Conservation (phyloP, 2,329 filamentous ascomycete genomes). For the Exophiala aquamarina region DNA sequence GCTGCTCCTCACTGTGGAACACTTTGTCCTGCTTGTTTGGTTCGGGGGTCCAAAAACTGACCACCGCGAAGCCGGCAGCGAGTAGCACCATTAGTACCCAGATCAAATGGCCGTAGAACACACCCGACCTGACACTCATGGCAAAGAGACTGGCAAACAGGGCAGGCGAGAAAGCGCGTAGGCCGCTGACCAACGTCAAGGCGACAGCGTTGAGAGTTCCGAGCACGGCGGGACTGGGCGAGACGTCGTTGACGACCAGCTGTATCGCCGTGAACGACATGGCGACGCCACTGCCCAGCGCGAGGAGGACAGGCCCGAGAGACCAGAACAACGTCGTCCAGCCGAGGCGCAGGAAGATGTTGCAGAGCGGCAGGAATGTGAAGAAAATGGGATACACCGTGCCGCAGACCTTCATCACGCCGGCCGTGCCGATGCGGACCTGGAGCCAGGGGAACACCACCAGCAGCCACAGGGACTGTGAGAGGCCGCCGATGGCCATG, state of each 20-base stretch:
- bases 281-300: slow-evolving; percentile 61
- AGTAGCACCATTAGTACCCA: slow-evolving; percentile 58
- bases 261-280: slow-evolving; percentile 71
- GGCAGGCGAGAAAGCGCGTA: slow-evolving; percentile 67
- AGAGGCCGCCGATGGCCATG: slow-evolving; percentile 63
- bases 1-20: too few species aligned
- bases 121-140: slow-evolving; percentile 60
- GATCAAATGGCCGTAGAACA: slow-evolving; percentile 64
- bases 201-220: slow-evolving; percentile 71
- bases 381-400: slow-evolving; percentile 66
- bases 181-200: slow-evolving; percentile 60
- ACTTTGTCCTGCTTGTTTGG: not conserved
- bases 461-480: slow-evolving; percentile 71
- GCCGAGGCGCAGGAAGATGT: slow-evolving; percentile 55
- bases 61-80: slow-evolving; percentile 36
- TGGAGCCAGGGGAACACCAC: slow-evolving; percentile 69
- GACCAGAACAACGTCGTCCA: slow-evolving; percentile 59
- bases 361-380: slow-evolving; percentile 52
- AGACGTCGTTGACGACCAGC: slow-evolving; percentile 72
- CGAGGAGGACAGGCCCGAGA: slow-evolving; percentile 43
- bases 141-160: slow-evolving; percentile 69
- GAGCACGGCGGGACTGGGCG: slow-evolving; percentile 63
- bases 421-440: slow-evolving; percentile 63
- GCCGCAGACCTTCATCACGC: slow-evolving; percentile 61
- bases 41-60: slow-evolving; percentile 17